These are phyloP conservation scores for Penicillium occitanis DNA, from an alignment of 2,329 filamentous ascomycete species.

Conservation along the genomic window DNA sequence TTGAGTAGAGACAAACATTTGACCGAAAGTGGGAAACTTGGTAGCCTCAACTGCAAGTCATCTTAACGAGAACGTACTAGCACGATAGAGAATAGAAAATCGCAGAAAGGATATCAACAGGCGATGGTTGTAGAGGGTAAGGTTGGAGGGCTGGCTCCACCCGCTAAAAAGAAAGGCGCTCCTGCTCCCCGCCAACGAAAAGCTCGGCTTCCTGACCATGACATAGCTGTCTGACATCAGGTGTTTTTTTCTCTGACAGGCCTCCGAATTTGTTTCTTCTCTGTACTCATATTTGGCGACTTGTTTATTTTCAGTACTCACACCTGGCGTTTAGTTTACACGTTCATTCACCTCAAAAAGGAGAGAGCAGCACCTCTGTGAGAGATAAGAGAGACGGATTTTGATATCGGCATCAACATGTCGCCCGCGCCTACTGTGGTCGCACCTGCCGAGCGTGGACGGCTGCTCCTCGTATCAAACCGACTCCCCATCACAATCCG, in stretches of 20 bases:
- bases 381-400: neutral
- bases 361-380: neutral
- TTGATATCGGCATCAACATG: slow-evolving; percentile 11
- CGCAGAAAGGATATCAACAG: neutral
- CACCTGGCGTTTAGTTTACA: neutral
- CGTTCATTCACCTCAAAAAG: neutral
- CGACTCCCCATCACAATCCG: slow-evolving; percentile 93
- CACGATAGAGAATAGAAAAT: neutral
- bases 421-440: slow-evolving; percentile 18
- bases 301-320: neutral
- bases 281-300: neutral
- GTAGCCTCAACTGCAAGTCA: neutral
- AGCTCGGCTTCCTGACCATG: slow-evolving; percentile 10
- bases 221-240: neutral
- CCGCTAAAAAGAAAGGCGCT: neutral
- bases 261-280: neutral
- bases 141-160: neutral
- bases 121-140: neutral
- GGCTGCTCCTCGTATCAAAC: slow-evolving; percentile 82
- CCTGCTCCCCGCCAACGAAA: slow-evolving; percentile 19
- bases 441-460: slow-evolving; percentile 27
- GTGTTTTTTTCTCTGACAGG: neutral
- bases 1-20: neutral
- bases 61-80: neutral
- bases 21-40: neutral